Base-by-base conservation (phyloP, 2,329 filamentous ascomycete species). In the Alternaria sp. region DNA sequence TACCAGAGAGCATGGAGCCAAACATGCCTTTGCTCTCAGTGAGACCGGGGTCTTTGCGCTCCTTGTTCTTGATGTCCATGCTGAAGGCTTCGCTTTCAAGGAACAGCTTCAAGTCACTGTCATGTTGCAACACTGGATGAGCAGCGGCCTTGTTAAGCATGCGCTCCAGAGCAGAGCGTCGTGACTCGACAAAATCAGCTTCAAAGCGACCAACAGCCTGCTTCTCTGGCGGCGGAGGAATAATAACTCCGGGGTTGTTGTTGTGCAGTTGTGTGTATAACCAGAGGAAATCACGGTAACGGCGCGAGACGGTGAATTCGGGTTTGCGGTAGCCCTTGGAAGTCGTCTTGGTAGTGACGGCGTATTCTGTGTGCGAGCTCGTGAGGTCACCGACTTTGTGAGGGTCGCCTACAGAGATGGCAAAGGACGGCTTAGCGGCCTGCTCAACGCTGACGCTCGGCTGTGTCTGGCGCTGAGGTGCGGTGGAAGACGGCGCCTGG, bases 381-480 rank as follows among this genome's bases (percentile, higher is more conserved):
- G 95, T 97, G 77, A 98, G 80, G 80, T 98, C 95, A 61, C 95
- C 95, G 68, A 99, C 94, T 82, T 98, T 99, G 81, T 97, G 94
- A 56, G 95, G 95, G 80, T 99, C 95, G 59, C 95, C 95, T 22
- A 99, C 95, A 3, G 86, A 89, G 72, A 99, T 98, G 51, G 92
- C 84, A 79, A 98, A 99, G 42, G 84, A 91, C 5, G 95, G 95
- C 80, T 97, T 96, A 30, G 94, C 90, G 47, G 95, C 95, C 81
- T 96, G 92, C 79, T 98, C 94, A 57, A 98, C 83, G 78, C 91
- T 96, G 67, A 97, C 88, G 75, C 94, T 97, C 18, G 94, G 93
- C 73, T 88, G 86, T 24, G 81, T 82, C 65, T 86, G 84, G 69
- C 86, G 81, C 69, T 82, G 81, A 1, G 80, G 75, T 26, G 79